These are phyloP conservation scores for Oxytropis ochrocephala DNA, from an alignment of 306 rosid species.

Conservation along the genomic window DNA sequence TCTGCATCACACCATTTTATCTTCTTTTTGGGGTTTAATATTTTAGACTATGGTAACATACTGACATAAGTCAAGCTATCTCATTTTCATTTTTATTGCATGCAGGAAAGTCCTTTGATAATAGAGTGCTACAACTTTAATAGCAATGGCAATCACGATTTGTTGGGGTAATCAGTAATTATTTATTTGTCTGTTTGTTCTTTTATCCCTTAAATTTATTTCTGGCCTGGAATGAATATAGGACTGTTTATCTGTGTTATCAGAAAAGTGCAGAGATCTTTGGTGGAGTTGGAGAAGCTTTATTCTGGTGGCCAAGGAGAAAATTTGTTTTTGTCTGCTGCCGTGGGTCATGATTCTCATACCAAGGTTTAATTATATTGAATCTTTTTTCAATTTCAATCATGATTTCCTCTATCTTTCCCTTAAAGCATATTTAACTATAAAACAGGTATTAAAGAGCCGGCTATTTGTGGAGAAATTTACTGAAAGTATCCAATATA, in stretches of 20 bases:
- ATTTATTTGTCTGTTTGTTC: conserved; percentile 6
- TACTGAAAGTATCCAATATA: conserved; percentile 60
- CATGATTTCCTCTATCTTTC: conserved; percentile 8
- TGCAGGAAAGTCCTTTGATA: conserved; percentile 79
- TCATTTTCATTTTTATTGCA: conserved; percentile 28
- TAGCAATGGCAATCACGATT: conserved; percentile 89
- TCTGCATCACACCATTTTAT: background rate
- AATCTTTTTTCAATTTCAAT: conserved; percentile 11
- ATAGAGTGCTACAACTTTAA: conserved; percentile 90
- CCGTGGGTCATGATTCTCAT: conserved; percentile 66
- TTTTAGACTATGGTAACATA: background rate
- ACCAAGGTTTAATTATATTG: conserved; percentile 58
- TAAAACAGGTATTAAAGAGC: conserved; percentile 66
- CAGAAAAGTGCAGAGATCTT: conserved; percentile 81
- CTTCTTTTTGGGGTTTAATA: background rate
- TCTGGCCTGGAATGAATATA: conserved; percentile 15
- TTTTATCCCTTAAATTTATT: conserved; percentile 4
- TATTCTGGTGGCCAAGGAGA: conserved; percentile 62
- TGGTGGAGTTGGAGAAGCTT: conserved; percentile 82
- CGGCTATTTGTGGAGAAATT: conserved; percentile 74
- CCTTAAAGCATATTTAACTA: conserved; percentile 26
- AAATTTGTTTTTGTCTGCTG: conserved; percentile 37
- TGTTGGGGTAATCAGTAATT: conserved; percentile 73
- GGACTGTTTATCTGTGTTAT: conserved; percentile 27
- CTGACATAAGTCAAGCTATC: conserved; percentile 8